These are phyloP conservation scores for Arxiozyma heterogenica DNA, from an alignment of 1,139 yeast species.

Conservation along the genomic window DNA sequence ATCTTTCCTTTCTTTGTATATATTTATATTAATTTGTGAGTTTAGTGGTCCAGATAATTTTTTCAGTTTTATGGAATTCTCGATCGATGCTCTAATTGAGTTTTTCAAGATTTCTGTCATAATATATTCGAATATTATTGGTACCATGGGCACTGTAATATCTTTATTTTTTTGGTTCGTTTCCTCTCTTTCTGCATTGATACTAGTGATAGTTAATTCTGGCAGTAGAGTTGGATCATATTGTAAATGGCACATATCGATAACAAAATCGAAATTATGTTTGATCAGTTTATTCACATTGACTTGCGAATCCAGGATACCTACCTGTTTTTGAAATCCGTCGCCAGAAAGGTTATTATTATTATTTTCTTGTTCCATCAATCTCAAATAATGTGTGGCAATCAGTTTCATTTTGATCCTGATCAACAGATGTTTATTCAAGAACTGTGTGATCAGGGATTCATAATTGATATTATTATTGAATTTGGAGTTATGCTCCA, in stretches of 20 bases:
- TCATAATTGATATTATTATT: constrained; percentile 40
- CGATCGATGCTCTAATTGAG: constrained; percentile 78
- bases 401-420: constrained; percentile 77
- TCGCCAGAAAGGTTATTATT: constrained; percentile 18
- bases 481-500: not conserved
- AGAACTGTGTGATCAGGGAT: constrained; percentile 46
- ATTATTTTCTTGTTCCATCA: constrained; percentile 34
- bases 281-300: constrained; percentile 52
- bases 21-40: constrained; percentile 61
- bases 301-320: constrained; percentile 60
- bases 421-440: constrained; percentile 73
- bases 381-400: constrained; percentile 72
- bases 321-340: constrained; percentile 33
- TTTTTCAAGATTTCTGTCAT: constrained; percentile 82
- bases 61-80: constrained; percentile 39
- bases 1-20: constrained; percentile 24
- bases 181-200: not conserved
- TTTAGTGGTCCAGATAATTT: not conserved
- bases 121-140: constrained; percentile 78
- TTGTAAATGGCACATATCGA: constrained; percentile 71
- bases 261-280: constrained; percentile 64
- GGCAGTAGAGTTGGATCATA: constrained; percentile 52
- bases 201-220: constrained; percentile 29
- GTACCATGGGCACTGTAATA: constrained; percentile 63
- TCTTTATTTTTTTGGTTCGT: constrained; percentile 36